phyloP scores from a whole-genome alignment of 345 rosid species.

The Camelina laxa region DNA sequence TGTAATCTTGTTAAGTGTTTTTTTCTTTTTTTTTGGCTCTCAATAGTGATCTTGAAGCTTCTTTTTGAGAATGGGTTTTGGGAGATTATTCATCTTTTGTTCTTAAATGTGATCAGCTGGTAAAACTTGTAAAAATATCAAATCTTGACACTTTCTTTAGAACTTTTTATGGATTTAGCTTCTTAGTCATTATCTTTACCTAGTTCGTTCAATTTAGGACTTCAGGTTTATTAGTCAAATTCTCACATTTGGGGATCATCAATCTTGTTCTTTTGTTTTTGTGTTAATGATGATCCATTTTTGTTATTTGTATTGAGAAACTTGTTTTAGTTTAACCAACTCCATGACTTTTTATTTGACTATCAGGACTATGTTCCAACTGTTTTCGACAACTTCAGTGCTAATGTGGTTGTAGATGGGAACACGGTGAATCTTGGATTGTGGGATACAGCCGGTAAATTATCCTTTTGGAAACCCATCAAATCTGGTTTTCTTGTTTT shows the following conservation, averaged over 20 bases:
- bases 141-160: slow-evolving; percentile 12
- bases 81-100: neutral
- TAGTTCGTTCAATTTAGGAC: neutral
- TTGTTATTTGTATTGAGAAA: neutral
- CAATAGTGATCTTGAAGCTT: slow-evolving; percentile 24
- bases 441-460: slow-evolving; percentile 96
- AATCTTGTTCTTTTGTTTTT: neutral
- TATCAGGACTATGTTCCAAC: slow-evolving; percentile 96
- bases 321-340: neutral
- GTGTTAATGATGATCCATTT: neutral
- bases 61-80: slow-evolving; percentile 10
- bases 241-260: neutral
- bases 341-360: slow-evolving; percentile 34
- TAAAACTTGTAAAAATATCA: neutral
- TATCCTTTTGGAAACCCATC: slow-evolving; percentile 9
- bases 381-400: slow-evolving; percentile 98
- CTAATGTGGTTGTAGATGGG: slow-evolving; percentile 96
- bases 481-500: slow-evolving; percentile 14
- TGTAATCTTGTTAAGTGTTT: neutral
- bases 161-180: neutral
- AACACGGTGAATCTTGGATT: slow-evolving; percentile 87
- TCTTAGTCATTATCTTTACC: neutral
- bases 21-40: neutral
- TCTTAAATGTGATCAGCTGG: neutral
- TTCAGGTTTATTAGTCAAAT: slow-evolving; percentile 1